Base-by-base conservation (phyloP, 257 asterid species). In the Craterostigma plantagineum region DNA sequence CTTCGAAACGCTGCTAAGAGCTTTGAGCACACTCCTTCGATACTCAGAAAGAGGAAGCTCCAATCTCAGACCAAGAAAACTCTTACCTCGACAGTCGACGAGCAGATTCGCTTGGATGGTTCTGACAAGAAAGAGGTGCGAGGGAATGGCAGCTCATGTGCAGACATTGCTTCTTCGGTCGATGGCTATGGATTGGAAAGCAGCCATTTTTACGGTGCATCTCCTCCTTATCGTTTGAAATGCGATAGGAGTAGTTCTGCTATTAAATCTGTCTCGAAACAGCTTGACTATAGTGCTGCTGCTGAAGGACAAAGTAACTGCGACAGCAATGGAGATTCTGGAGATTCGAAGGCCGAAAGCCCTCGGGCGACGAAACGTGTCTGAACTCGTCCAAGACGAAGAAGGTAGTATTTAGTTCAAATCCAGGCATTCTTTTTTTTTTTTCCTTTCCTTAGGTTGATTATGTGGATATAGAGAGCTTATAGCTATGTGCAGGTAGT, bases 201-300 rank as follows among this genome's bases (percentile, higher is more conserved):
- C 49, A 53, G 52, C 48, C 63, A 59, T 43, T 61, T 83, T 16
- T 67, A 60, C 49, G 80, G 77, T 62, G 76, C 70, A 42, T 90
- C 99, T 43, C 99, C 99, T 53, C 91, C 91, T n/a, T 83, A 75
- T 57, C 81, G 94, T 57, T 56, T 79, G 52, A 74, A 71, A 52
- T 69, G 66, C 42, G 77, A 73, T 59, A 62, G 95, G 46, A 79
- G 79, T n/a, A n/a, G n/a, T 44, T 72, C 74, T 11, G 73, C 63
- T 45, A 47, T 63, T 42, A 79, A 75, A 58, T 79, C 94, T 17
- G 74, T 90, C 18, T 95, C 80, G 77, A 83, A 83, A 78, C 91
- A 83, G 76, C 99, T 90, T 36, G 78, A 77, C 48, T 90, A 82
- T 53, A n/a, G n/a, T n/a, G 48, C 75, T 38, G 34, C 50, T 43